A percentile compares a stretch with the other conserved stretches of the same genome.
Conservation (phyloP, 208 protist genomes). For the Trypanosoma mega region DNA sequence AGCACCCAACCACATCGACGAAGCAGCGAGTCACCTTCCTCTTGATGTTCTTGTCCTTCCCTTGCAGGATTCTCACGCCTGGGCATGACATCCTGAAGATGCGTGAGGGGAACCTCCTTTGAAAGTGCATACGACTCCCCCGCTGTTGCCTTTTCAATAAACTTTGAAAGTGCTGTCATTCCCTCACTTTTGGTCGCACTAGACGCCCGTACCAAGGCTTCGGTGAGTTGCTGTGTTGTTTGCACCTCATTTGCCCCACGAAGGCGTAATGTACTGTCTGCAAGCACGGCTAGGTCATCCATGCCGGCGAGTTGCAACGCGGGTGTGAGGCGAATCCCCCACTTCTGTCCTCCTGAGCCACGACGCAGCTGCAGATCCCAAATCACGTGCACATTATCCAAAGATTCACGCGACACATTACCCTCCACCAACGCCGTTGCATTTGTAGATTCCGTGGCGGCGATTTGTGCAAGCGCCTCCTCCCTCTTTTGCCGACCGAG, state of each 20-base stretch:
- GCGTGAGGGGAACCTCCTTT: too few species aligned
- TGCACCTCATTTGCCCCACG: too few species aligned
- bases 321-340: conserved; percentile 70
- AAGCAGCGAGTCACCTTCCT: conserved; percentile 21
- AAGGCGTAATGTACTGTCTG: conserved; percentile 9
- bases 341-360: conserved; percentile 44
- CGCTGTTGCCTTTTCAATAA: neutral
- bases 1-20: conserved; percentile 30
- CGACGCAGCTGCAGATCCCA: conserved; percentile 51
- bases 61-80: too few species aligned
- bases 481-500: conserved; percentile 12
- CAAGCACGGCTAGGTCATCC: conserved; percentile 36
- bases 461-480: conserved; percentile 22
- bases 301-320: conserved; percentile 44
- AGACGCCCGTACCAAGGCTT: too few species aligned
- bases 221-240: too few species aligned
- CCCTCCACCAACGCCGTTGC: neutral
- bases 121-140: neutral
- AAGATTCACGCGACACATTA: neutral
- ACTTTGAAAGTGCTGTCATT: neutral
- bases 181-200: too few species aligned
- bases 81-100: too few species aligned
- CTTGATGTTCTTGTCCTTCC: too few species aligned
- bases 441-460: neutral
- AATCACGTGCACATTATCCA: conserved; percentile 11